Evolutionary conservation across 352 stramenopile species (phyloP).

Genomic region (Phytophthora europaea): DNA sequence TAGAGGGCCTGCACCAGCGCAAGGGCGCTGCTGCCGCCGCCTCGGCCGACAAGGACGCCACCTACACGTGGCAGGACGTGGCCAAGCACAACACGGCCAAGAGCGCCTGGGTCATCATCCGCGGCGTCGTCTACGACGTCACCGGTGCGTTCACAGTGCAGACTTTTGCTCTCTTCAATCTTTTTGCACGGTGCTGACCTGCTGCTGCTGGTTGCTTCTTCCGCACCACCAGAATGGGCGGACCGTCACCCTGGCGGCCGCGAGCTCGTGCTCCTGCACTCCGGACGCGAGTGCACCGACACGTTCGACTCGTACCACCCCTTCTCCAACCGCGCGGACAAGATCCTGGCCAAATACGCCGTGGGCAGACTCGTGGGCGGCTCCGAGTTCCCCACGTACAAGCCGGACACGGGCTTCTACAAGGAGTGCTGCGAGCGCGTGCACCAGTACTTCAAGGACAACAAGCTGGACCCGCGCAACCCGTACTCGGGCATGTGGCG

Average conservation of each 20-base stretch:
- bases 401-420: conserved; percentile 94
- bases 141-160: conserved; percentile 58
- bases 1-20: conserved; percentile 70
- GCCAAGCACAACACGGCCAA: conserved; percentile 95
- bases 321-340: conserved; percentile 86
- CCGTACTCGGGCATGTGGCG: conserved; percentile 86
- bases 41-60: conserved; percentile 31
- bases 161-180: neutral
- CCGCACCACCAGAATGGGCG: conserved; percentile 62
- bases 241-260: conserved; percentile 86
- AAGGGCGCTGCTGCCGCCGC: conserved; percentile 42
- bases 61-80: conserved; percentile 96
- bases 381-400: conserved; percentile 92
- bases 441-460: conserved; percentile 90
- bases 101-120: conserved; percentile 98
- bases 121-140: conserved; percentile 95
- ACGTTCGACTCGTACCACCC: conserved; percentile 94
- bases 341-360: conserved; percentile 87
- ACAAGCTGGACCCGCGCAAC: conserved; percentile 91
- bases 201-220: conserved; percentile 2
- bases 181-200: neutral
- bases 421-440: conserved; percentile 87
- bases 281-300: conserved; percentile 86
- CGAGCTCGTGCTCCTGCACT: conserved; percentile 85
- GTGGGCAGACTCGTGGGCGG: conserved; percentile 82